Evolutionary conservation across 768 basidiomycete species (phyloP).

Genomic region (Mycena rebaudengoi): DNA sequence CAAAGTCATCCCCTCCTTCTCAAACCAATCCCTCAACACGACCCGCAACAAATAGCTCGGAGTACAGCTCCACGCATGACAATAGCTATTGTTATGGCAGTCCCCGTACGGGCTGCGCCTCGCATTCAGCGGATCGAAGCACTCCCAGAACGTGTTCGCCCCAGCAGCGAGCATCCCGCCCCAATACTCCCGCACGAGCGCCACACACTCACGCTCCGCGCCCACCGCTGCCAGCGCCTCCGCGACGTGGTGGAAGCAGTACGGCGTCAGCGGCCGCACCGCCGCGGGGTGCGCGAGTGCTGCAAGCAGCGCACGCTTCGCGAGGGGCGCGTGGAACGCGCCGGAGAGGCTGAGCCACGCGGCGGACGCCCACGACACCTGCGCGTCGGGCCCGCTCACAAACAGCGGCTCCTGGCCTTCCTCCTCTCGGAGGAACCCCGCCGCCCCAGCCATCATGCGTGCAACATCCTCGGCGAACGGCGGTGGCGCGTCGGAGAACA

Average conservation of each 20-base stretch:
- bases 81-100: conserved; percentile 6
- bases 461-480: background rate
- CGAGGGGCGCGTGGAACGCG: background rate
- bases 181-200: conserved; percentile 1
- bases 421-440: conserved; percentile 3
- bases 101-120: conserved; percentile 6
- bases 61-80: conserved; percentile 9
- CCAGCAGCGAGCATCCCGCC: conserved; percentile 7
- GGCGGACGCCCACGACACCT: conserved; percentile 4
- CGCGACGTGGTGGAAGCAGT: conserved; percentile 3
- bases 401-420: conserved; percentile 1
- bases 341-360: conserved; percentile 5
- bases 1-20: conserved; percentile 4
- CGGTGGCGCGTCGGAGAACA: conserved; percentile 2
- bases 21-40: conserved; percentile 6
- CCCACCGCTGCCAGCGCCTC: conserved; percentile 2
- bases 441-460: background rate
- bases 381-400: conserved; percentile 2
- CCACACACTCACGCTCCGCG: conserved; percentile 1
- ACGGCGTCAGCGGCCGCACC: conserved; percentile 7
- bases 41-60: conserved; percentile 5
- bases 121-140: conserved; percentile 4
- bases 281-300: conserved; percentile 2
- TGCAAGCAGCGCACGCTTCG: conserved; percentile 3
- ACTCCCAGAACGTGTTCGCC: conserved; percentile 8